phyloP scores from a whole-genome alignment of 495 filamentous ascomycete genomes.

The Neurospora pannonica region DNA sequence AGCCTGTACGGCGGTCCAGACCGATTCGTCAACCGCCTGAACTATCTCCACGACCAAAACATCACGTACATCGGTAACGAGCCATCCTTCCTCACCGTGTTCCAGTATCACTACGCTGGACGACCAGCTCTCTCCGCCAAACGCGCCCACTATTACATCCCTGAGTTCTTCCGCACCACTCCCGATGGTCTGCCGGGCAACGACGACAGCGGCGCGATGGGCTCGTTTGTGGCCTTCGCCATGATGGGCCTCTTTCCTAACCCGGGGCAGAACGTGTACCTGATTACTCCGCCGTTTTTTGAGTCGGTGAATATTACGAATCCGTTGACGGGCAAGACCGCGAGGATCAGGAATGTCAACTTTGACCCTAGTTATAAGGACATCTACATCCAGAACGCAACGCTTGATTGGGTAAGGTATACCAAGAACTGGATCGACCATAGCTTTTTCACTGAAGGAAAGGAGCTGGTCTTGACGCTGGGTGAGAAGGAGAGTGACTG shows the following conservation, averaged over 20 bases:
- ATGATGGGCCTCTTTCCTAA: slow-evolving; percentile 72
- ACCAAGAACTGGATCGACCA: slow-evolving; percentile 65
- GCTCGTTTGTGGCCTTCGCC: slow-evolving; percentile 55
- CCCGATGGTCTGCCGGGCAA: slow-evolving; percentile 58
- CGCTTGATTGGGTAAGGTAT: slow-evolving; percentile 54
- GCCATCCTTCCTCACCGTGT: slow-evolving; percentile 59
- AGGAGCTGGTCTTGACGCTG: slow-evolving; percentile 56
- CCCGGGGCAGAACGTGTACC: slow-evolving; percentile 64
- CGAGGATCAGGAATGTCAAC: slow-evolving; percentile 48
- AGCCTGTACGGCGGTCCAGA: slow-evolving; percentile 49
- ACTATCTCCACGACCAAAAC: slow-evolving; percentile 54
- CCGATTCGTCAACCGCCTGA: slow-evolving; percentile 50
- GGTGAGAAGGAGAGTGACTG: slow-evolving; percentile 59
- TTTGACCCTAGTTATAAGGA: slow-evolving; percentile 54
- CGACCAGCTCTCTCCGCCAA: slow-evolving; percentile 54
- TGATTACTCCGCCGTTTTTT: slow-evolving; percentile 62
- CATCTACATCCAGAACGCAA: slow-evolving; percentile 63
- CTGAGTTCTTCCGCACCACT: slow-evolving; percentile 52
- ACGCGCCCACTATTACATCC: slow-evolving; percentile 58
- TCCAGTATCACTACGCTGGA: slow-evolving; percentile 63
- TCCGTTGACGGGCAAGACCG: slow-evolving; percentile 48
- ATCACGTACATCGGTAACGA: slow-evolving; percentile 69
- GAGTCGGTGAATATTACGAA: slow-evolving; percentile 53
- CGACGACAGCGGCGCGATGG: slow-evolving; percentile 67
- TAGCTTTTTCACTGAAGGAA: slow-evolving; percentile 63